Evolutionary conservation across 805 yeast species (phyloP), one percentile per base, ranked within the genome.

Genomic region (Kazachstania viticola): DNA sequence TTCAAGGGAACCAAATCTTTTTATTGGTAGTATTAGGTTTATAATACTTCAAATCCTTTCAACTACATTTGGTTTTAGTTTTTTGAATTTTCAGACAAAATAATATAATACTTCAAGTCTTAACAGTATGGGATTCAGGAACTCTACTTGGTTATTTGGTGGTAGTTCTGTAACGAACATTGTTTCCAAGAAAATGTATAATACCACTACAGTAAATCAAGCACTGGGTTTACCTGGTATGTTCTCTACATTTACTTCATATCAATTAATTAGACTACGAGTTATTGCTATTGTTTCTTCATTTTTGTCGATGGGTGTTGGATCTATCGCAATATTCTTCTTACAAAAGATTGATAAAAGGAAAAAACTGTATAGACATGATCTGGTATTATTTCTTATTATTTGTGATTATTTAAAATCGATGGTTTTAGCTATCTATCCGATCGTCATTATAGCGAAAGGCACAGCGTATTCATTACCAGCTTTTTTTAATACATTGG

Each of bases 321-420:
- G 87, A n/a, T 42, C 77, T 4, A 41, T 64, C 0, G 75, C 81
- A 6, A 61, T 81, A 36, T 82, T 77, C 51, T 56, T 67, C 36
- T 65, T 75, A 35, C 56, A 63, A 3, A 73, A 78, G 34, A 76
- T 79, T 21, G 85, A 79, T 49, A 79, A 75, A 2, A 58, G 72
- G 38, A 61, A 74, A 32, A 45, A 69, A 23, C 73, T 73, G 16
- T 80, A 80, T 56, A 63, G 85, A 29, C 88, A 79, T 51, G 75
- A 74, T 35, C 62, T 85, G 38, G 75, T 84, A 41, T 59, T 73
- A 28, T 71, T 78, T 32, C 60, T 85, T 32, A 62, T 82, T n/a
- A 54, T 69, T 12, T 82, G 73, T 50, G 95, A 85, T 54, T 69
- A 81, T 37, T 50, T 82, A 25, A 84, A 85, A 52, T 85, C 87